Conservation (phyloP, 176 grass and related monocot species). For the Luzula sylvatica region DNA sequence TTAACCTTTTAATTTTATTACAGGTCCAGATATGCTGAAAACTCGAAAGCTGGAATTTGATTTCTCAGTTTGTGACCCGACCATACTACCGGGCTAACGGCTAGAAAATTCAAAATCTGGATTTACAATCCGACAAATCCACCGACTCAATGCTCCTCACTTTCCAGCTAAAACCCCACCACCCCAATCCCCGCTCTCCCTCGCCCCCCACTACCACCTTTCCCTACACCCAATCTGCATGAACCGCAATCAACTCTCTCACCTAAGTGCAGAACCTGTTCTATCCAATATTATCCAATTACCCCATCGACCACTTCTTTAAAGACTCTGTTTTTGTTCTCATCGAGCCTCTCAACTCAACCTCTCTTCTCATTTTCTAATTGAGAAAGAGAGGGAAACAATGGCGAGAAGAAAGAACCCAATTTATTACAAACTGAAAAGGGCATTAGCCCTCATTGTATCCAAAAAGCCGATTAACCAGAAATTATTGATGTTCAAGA, state of each 20-base stretch:
- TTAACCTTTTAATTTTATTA: too few species aligned
- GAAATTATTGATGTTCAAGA: constrained; percentile 59
- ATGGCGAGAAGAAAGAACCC: constrained; percentile 15
- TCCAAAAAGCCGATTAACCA: constrained; percentile 24
- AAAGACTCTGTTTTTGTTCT: constrained; percentile 21
- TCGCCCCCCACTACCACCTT: constrained; percentile 5
- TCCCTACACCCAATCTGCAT: not conserved
- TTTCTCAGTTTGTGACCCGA: too few species aligned
- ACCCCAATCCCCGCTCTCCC: not conserved
- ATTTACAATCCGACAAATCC: constrained; percentile 6
- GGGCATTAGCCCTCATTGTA: constrained; percentile 21
- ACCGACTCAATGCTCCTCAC: not conserved
- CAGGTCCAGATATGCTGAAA: too few species aligned
- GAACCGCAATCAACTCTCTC: not conserved
- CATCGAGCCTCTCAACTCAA: not conserved
- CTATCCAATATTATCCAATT: not conserved
- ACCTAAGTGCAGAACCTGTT: not conserved
- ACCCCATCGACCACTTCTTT: constrained; percentile 15
- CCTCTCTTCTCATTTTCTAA: constrained; percentile 27
- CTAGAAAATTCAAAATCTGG: constrained; percentile 12
- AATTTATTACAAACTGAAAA: constrained; percentile 7
- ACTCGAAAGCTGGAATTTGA: too few species aligned
- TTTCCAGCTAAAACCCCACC: constrained; percentile 27
- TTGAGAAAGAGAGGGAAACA: constrained; percentile 58
- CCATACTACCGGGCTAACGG: constrained; percentile 1